A percentile compares a stretch with the other conserved stretches of the same genome.
These are phyloP conservation scores for Monosporozyma siamensis DNA, from an alignment of 805 yeast genomes.

Conservation along the genomic window DNA sequence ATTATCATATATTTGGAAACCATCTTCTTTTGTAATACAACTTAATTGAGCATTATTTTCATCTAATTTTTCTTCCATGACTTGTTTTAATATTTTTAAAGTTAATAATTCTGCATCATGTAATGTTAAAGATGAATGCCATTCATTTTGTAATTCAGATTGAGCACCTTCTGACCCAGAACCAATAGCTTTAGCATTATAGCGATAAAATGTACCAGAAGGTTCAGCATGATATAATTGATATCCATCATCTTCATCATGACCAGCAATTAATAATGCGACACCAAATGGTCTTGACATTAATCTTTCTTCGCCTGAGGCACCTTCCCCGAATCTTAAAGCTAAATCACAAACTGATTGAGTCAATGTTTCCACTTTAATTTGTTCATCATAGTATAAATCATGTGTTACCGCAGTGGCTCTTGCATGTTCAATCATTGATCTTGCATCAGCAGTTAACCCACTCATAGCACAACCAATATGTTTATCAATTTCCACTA, in stretches of 20 bases:
- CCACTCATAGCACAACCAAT: slow-evolving; percentile 99
- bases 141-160: slow-evolving; percentile 92
- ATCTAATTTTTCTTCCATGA: slow-evolving; percentile 97
- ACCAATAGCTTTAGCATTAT: slow-evolving; percentile 98
- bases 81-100: slow-evolving; percentile 86
- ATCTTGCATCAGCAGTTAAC: slow-evolving; percentile 94
- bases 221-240: slow-evolving; percentile 99
- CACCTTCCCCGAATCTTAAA: slow-evolving; percentile 93
- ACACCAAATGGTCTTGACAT: slow-evolving; percentile 99
- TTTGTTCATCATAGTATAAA: slow-evolving; percentile 83
- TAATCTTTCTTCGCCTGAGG: slow-evolving; percentile 81
- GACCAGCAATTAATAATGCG: slow-evolving; percentile 90
- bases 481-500: slow-evolving; percentile 87
- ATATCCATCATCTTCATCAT: slow-evolving; percentile 87
- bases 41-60: slow-evolving; percentile 93
- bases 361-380: slow-evolving; percentile 86
- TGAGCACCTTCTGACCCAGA: slow-evolving; percentile 99
- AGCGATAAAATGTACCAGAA: slow-evolving; percentile 93
- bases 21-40: slow-evolving; percentile 75
- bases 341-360: slow-evolving; percentile 97
- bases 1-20: slow-evolving; percentile 78
- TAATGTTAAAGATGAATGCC: slow-evolving; percentile 83
- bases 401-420: slow-evolving; percentile 81
- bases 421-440: slow-evolving; percentile 97
- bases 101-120: slow-evolving; percentile 88